Base-by-base conservation (phyloP, 2,329 filamentous ascomycete genomes). In the Lachnellula occidentalis region DNA sequence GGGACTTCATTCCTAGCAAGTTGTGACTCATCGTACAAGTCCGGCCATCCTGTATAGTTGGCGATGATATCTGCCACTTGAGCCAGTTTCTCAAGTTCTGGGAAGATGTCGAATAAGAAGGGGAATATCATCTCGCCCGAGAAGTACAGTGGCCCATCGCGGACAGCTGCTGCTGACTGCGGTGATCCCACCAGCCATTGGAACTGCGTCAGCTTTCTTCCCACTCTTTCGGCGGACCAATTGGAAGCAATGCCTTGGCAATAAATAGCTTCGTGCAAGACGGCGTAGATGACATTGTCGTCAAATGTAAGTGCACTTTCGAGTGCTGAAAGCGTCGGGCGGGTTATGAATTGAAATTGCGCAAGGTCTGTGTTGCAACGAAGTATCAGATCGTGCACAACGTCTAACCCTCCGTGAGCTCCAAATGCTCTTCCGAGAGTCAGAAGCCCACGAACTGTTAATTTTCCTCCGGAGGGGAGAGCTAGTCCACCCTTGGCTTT, bases 61-160 rank as follows among this genome's bases (percentile, higher is more conserved):
- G 92, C 92, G 24, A 96, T 76, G 21, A 84, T 76, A 8, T 92
- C 75, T 0, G 90, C 90, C 0, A 84, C 86, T 11, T 82, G 75
- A 52, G 79, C 80, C 46, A 97, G 72, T 54, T 82, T 75, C n/a
- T 73, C 73, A 19, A 97, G 81, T 69, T 95, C 90, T 1, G 82
- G 76, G 66, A 90, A 92, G 15, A 86, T 86, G 37, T 91, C 83
- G 62, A 96, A 92, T 78, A 92, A 88, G 71, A 88, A 87, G 1
- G 88, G 86, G 69, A 85, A 96, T 49, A 96, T 81, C 90, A 96
- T 96, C 73, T 97, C 92, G 56, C 92, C 91, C 0, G 89, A 90
- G 73, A 96, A 95, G 70, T 81, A 88, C 21, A 94, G 74, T 0
- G 86, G 85, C 59, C 73, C 60, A 37, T 71, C 65, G 17, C 75